These are phyloP conservation scores for Calendula officinalis DNA, from an alignment of 129 eudicot genomes.

Conservation along the genomic window DNA sequence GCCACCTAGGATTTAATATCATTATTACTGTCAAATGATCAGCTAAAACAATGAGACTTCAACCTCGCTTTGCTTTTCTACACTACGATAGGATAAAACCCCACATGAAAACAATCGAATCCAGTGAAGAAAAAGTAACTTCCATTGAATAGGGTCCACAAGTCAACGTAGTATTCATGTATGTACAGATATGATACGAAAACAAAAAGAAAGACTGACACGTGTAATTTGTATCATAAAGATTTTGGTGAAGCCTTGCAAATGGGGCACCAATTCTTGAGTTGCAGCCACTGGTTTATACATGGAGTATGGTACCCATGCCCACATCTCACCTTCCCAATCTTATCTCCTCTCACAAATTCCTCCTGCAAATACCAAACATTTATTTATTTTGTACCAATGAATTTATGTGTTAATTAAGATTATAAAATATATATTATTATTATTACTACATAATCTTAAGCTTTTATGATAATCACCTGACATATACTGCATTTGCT, in stretches of 20 bases:
- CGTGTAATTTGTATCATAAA: constrained; percentile 5
- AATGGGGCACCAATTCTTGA: constrained; percentile 95
- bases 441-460: too few species aligned
- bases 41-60: neutral
- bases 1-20: too few species aligned
- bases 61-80: neutral
- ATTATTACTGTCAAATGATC: too few species aligned
- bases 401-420: too few species aligned
- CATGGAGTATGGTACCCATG: constrained; percentile 72
- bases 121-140: constrained; percentile 13
- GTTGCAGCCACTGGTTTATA: constrained; percentile 67
- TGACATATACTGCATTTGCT: constrained; percentile 91
- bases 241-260: constrained; percentile 62
- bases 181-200: constrained; percentile 22
- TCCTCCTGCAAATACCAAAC: constrained; percentile 56
- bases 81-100: neutral
- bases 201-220: constrained; percentile 16
- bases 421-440: too few species aligned
- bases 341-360: constrained; percentile 56
- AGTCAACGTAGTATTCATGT: constrained; percentile 20
- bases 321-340: constrained; percentile 66
- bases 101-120: constrained; percentile 1
- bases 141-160: constrained; percentile 26
- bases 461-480: constrained; percentile 37
- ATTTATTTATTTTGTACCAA: too few species aligned